Base-by-base conservation (phyloP, 441 rosid genomes). In the Hypseocharis bilobata region DNA sequence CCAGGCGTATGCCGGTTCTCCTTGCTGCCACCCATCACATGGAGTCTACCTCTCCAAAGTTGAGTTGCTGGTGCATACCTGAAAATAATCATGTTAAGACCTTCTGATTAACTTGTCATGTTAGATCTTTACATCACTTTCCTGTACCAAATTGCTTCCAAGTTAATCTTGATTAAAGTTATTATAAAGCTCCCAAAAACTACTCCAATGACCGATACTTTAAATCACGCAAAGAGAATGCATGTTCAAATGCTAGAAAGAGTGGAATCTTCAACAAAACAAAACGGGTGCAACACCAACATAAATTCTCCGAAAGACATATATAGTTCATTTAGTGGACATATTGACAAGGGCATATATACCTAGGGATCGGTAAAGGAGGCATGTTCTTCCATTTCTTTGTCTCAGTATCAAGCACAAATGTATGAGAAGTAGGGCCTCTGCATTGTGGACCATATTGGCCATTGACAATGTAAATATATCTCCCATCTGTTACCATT, bases 1-100 rank as follows among this genome's bases (percentile, higher is more conserved):
- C 77, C 93, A 29, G 96, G 96, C 44, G 92, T 88, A 78, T 84
- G 78, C 49, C 98, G 77, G 63, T 92, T 88, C 80, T 89, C 96
- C 77, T 84, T 88, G 82, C 98, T 89, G 59, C 98, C 98, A 73
- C 96, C 96, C 98, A 92, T 92, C 74, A 92, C 98, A 61, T 88
- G 98, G 68, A 92, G 96, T 78, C 98, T 85, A 23, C 98, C 96
- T 82, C 87, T 88, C 98, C 96, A 92, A 27, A 89, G 84, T 74
- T 85, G 91, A 73, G 96, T 92, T 68, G 96, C 96, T 20, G 96
- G 96, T 10, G 96, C 98, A 81, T 89, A 89, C 81, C 93, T 89
- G 81, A 75, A 71, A 55, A 68, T 22, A 7, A 67, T 65, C 27
- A 55, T 42, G 27, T 51, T 32, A 60, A 68, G 19, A 4, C 58